Percentiles rank a stretch among this genome's conserved stretches.
Evolutionary conservation across 148 eudicot genomes (phyloP).

Genomic region (Camellia japonica): DNA sequence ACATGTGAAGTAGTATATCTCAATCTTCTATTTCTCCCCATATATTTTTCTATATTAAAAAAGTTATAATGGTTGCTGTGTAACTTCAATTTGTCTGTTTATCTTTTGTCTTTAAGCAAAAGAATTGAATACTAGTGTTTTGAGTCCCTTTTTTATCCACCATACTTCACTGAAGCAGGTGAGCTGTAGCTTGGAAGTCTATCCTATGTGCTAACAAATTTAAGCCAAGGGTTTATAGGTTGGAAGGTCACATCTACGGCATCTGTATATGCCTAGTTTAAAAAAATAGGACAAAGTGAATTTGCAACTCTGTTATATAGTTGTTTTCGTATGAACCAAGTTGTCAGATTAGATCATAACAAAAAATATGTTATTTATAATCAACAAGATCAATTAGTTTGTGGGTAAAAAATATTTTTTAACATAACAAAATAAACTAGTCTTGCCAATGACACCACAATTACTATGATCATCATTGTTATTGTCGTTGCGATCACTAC

Average conservation of each 20-base stretch:
- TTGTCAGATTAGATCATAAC: background rate
- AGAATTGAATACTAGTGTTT: background rate
- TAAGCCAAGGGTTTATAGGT: background rate
- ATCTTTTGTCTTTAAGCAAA: background rate
- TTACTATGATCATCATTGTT: no score
- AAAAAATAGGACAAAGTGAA: background rate
- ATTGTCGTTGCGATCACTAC: no score
- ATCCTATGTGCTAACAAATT: conserved; percentile 1
- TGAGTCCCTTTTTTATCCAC: background rate
- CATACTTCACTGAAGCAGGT: background rate
- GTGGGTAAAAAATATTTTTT: no score
- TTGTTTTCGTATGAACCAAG: background rate
- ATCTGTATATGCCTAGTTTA: background rate
- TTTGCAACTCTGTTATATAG: background rate
- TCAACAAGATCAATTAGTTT: no score
- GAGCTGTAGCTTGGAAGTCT: background rate
- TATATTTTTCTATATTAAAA: no score
- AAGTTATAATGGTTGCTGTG: no score
- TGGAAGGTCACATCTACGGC: background rate
- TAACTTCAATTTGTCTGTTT: background rate
- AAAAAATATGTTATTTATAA: background rate
- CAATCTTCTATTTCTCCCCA: no score
- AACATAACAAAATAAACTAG: no score
- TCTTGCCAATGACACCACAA: no score
- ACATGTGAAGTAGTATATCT: no score